phyloP scores from a whole-genome alignment of 345 rosid genomes.

The Hypericum androsaemum region DNA sequence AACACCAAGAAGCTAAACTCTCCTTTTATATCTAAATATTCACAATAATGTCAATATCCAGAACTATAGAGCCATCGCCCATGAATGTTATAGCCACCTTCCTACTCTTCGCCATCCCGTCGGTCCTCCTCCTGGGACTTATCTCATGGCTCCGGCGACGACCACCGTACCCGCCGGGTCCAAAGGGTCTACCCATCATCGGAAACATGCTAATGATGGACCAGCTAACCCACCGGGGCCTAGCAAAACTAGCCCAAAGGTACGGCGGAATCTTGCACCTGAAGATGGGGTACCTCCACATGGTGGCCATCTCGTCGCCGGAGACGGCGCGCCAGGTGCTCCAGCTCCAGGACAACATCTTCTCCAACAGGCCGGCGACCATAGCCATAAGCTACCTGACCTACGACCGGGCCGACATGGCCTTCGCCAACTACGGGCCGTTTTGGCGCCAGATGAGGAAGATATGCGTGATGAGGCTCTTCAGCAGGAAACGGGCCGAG shows the following conservation, averaged over 20 bases:
- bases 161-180: conserved; percentile 76
- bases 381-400: conserved; percentile 77
- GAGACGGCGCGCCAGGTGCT: conserved; percentile 70
- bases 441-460: conserved; percentile 98
- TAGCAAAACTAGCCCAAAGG: conserved; percentile 45
- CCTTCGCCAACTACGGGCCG: conserved; percentile 92
- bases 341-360: conserved; percentile 74
- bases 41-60: too few relatives aligned
- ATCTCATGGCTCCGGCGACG: conserved; percentile 28
- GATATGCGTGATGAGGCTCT: conserved; percentile 76
- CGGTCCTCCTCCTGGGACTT: conserved; percentile 33
- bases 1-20: too few relatives aligned
- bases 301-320: conserved; percentile 60
- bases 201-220: conserved; percentile 90
- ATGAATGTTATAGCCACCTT: conserved; percentile 4
- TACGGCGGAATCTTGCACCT: conserved; percentile 85
- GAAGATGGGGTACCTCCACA: conserved; percentile 64
- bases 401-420: conserved; percentile 88
- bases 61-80: conserved; percentile 13
- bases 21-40: too few relatives aligned
- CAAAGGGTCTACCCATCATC: conserved; percentile 67
- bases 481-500: conserved; percentile 87
- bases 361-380: conserved; percentile 84
- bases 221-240: conserved; percentile 85
- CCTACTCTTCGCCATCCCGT: conserved; percentile 26